Evolutionary conservation across 345 rosid genomes (phyloP).

Genomic region (Citrus cavaleriei): DNA sequence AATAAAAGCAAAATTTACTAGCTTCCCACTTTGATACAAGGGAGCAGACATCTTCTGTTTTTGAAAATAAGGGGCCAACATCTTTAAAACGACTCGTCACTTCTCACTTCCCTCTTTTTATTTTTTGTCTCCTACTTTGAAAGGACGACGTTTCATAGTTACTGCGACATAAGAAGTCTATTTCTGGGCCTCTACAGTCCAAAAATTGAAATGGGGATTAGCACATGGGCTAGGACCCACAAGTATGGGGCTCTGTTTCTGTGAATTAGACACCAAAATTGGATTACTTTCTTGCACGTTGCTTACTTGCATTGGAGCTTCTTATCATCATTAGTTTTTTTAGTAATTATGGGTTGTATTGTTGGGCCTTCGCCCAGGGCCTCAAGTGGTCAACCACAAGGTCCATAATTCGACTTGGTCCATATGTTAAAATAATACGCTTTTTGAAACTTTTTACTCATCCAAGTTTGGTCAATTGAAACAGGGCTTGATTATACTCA

Average conservation of each 20-base stretch:
- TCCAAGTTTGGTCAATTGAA: neutral
- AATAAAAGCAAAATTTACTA: neutral
- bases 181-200: conserved; percentile 1
- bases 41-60: no score
- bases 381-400: neutral
- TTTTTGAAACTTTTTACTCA: neutral
- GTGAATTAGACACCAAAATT: no score
- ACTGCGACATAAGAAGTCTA: neutral
- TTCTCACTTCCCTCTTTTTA: neutral
- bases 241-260: neutral
- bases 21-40: neutral
- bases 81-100: conserved; percentile 20
- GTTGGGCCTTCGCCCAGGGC: neutral
- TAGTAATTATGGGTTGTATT: neutral
- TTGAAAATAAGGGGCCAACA: neutral
- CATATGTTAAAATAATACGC: neutral
- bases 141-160: no score
- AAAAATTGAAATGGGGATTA: neutral
- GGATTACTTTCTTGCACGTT: no score
- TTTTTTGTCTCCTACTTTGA: no score
- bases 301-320: no score
- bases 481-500: conserved; percentile 85
- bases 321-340: neutral
- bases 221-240: conserved; percentile 21
- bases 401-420: neutral